Conservation (phyloP, 306 rosid genomes). For the Medicago arabica region DNA sequence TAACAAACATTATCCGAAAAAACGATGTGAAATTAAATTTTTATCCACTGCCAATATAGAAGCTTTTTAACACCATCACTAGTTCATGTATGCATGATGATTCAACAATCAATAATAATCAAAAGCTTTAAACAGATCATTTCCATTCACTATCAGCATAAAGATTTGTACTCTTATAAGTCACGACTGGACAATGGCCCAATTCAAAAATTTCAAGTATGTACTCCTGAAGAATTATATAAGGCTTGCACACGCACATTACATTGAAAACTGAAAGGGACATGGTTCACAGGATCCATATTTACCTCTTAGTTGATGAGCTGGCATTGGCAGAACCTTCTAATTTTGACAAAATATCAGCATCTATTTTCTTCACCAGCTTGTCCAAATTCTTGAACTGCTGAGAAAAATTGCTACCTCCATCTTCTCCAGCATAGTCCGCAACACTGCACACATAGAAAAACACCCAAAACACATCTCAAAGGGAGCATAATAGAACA, state of each 20-base stretch:
- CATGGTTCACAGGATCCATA: conserved; percentile 4
- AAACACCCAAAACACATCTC: conserved; percentile 6
- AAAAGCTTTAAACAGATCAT: conserved; percentile 29
- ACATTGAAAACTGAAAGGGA: conserved; percentile 17
- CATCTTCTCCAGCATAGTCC: conserved; percentile 62
- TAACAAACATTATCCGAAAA: conserved; percentile 11
- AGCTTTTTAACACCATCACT: neutral
- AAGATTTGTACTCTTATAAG: neutral
- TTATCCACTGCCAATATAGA: neutral
- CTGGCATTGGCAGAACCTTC: conserved; percentile 55
- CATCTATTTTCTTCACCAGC: conserved; percentile 60
- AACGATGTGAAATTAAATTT: conserved; percentile 3
- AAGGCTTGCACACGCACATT: neutral
- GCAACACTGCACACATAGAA: conserved; percentile 61
- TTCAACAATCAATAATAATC: neutral
- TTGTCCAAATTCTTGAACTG: conserved; percentile 78
- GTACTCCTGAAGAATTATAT: neutral
- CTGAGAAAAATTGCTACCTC: conserved; percentile 63
- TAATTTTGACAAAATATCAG: conserved; percentile 60
- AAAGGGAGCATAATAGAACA: conserved; percentile 21
- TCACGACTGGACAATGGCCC: neutral
- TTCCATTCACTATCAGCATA: conserved; percentile 8
- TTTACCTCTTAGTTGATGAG: conserved; percentile 63
- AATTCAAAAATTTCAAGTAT: conserved; percentile 21
- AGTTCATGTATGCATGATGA: conserved; percentile 10